Evolutionary conservation across 345 rosid species (phyloP).

Genomic region (Pugionium dolabratum): DNA sequence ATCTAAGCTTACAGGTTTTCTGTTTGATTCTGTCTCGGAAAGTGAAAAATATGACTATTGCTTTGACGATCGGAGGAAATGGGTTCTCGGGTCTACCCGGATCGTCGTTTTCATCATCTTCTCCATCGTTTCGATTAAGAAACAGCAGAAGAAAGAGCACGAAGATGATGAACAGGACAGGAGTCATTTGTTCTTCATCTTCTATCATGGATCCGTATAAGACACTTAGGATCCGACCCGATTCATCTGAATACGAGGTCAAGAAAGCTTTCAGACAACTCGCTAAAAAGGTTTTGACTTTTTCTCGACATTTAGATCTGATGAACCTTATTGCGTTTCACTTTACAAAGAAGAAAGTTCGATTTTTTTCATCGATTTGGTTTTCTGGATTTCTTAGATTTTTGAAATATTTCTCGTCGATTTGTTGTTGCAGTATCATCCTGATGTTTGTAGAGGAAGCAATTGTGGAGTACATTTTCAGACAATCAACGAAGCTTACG

Average conservation of each 20-base stretch:
- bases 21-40: slow-evolving; percentile 10
- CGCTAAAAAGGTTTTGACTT: slow-evolving; percentile 62
- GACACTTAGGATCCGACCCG: slow-evolving; percentile 68
- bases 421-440: slow-evolving; percentile 71
- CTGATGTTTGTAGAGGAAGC: slow-evolving; percentile 93
- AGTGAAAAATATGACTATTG: slow-evolving; percentile 30
- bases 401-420: not conserved
- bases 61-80: slow-evolving; percentile 50
- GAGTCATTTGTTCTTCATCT: slow-evolving; percentile 47
- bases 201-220: slow-evolving; percentile 69
- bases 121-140: slow-evolving; percentile 50
- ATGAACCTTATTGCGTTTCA: not conserved
- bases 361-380: not conserved
- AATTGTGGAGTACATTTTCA: slow-evolving; percentile 78
- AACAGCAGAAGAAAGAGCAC: slow-evolving; percentile 43
- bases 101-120: slow-evolving; percentile 42
- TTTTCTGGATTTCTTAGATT: not conserved
- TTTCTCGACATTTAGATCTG: slow-evolving; percentile 18
- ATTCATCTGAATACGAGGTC: slow-evolving; percentile 85
- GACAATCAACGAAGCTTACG: slow-evolving; percentile 81
- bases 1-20: not conserved
- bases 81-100: slow-evolving; percentile 45
- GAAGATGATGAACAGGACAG: slow-evolving; percentile 41
- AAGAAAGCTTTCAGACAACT: slow-evolving; percentile 83
- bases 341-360: not conserved